Conservation (phyloP, 345 rosid species). For the Psidium friedrichsthalianum region DNA sequence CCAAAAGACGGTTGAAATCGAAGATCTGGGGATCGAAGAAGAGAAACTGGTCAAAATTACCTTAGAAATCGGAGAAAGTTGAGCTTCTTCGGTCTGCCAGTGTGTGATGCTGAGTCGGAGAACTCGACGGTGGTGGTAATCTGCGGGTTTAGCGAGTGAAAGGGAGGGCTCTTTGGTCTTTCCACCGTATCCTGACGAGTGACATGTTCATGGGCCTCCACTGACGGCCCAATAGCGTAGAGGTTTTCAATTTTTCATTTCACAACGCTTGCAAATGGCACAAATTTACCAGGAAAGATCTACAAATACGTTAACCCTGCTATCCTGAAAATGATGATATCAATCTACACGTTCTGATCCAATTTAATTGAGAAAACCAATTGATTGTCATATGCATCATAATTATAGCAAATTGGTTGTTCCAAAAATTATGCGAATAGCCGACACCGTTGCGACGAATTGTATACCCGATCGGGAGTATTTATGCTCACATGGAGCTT, state of each 20-base stretch:
- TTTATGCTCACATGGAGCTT: neutral
- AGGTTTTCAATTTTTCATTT: neutral
- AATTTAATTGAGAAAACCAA: neutral
- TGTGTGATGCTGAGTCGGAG: neutral
- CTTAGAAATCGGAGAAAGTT: neutral
- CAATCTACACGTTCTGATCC: neutral
- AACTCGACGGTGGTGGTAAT: neutral
- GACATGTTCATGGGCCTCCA: neutral
- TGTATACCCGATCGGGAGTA: rapidly evolving
- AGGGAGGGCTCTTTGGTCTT: neutral
- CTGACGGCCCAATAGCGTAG: neutral
- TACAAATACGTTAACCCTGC: neutral
- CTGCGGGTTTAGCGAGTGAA: neutral
- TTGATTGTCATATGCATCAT: neutral
- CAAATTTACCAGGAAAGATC: neutral
- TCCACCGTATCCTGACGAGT: neutral
- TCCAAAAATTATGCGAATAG: rapidly evolving
- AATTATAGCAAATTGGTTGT: neutral
- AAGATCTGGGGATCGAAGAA: neutral
- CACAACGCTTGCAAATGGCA: neutral
- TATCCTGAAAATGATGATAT: neutral
- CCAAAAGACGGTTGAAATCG: neutral
- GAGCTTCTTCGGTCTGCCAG: neutral
- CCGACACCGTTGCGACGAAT: rapidly evolving
- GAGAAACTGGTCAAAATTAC: neutral